A percentile compares a stretch with the other conserved stretches of the same genome.
Conservation (phyloP, 441 rosid species). For the Breynia disticha region DNA sequence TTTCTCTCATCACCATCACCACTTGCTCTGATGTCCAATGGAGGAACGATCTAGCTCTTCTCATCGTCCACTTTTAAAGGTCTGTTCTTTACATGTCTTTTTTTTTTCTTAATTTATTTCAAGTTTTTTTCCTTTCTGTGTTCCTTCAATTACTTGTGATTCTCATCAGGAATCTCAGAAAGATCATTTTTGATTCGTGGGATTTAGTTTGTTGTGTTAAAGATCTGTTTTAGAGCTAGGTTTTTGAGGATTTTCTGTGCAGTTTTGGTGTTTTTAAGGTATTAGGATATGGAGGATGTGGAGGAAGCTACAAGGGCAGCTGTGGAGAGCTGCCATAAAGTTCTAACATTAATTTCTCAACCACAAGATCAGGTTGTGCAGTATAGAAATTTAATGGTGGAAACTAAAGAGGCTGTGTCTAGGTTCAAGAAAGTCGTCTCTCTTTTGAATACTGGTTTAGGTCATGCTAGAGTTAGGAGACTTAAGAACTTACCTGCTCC, state of each 20-base stretch:
- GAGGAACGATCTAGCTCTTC: conserved; percentile 60
- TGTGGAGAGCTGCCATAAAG: conserved; percentile 58
- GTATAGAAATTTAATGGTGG: conserved; percentile 44
- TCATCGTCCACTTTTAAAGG: conserved; percentile 22
- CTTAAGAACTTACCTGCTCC: conserved; percentile 38
- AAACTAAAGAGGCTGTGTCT: conserved; percentile 72
- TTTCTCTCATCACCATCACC: conserved; percentile 9
- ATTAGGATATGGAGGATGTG: conserved; percentile 63
- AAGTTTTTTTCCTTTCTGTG: conserved; percentile 11
- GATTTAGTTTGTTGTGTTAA: conserved; percentile 10
- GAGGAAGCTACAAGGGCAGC: conserved; percentile 81
- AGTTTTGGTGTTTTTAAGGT: conserved; percentile 10
- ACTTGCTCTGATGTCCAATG: conserved; percentile 33
- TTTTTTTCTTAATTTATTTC: conserved; percentile 6
- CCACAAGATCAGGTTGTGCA: conserved; percentile 45
- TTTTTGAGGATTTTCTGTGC: conserved; percentile 15
- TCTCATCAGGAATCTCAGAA: conserved; percentile 8
- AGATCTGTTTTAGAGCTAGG: conserved; percentile 14
- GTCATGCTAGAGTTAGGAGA: conserved; percentile 91
- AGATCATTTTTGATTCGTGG: conserved; percentile 10
- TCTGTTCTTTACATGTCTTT: conserved; percentile 22
- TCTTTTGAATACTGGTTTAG: conserved; percentile 55
- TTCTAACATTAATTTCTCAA: conserved; percentile 40
- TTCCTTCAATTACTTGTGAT: conserved; percentile 6
- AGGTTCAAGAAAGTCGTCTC: conserved; percentile 72